phyloP scores from a whole-genome alignment of 805 yeast genomes.

The Ogataea nitratoaversa region DNA sequence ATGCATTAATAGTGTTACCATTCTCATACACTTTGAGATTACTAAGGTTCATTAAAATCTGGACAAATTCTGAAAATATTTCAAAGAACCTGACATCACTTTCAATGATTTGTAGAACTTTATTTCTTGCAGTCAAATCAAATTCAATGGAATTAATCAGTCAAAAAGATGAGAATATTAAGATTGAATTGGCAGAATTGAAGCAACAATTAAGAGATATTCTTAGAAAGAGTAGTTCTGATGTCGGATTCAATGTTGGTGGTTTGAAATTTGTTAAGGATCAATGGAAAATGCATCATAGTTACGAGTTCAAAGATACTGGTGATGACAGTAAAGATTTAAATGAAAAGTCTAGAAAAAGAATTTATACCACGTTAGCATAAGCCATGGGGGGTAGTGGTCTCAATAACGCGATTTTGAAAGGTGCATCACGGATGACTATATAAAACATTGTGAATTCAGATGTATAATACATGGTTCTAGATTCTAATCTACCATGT shows the following conservation, averaged over 20 bases:
- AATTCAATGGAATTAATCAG: conserved; percentile 77
- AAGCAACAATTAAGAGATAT: conserved; percentile 57
- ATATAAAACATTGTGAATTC: no score
- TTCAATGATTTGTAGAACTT: conserved; percentile 64
- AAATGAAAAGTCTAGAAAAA: conserved; percentile 53
- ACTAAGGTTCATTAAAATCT: conserved; percentile 66
- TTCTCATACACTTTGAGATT: conserved; percentile 75
- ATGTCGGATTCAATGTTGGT: conserved; percentile 79
- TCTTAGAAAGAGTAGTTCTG: conserved; percentile 47
- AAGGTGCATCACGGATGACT: no score
- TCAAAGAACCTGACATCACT: conserved; percentile 46
- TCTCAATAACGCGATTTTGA: no score
- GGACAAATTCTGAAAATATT: conserved; percentile 51
- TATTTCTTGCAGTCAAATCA: conserved; percentile 67
- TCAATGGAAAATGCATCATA: conserved; percentile 78
- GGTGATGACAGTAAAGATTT: conserved; percentile 38
- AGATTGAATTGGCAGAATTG: conserved; percentile 60
- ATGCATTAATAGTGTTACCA: conserved; percentile 86
- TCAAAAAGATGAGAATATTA: conserved; percentile 60
- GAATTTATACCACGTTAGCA: conserved; percentile 49
- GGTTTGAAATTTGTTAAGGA: conserved; percentile 71
- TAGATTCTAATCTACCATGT: no score
- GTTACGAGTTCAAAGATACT: conserved; percentile 68
- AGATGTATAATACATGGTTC: no score
- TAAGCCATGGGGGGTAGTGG: conserved; percentile 6